phyloP scores from a whole-genome alignment of 208 protist genomes.

The Leishmania gerbilli region DNA sequence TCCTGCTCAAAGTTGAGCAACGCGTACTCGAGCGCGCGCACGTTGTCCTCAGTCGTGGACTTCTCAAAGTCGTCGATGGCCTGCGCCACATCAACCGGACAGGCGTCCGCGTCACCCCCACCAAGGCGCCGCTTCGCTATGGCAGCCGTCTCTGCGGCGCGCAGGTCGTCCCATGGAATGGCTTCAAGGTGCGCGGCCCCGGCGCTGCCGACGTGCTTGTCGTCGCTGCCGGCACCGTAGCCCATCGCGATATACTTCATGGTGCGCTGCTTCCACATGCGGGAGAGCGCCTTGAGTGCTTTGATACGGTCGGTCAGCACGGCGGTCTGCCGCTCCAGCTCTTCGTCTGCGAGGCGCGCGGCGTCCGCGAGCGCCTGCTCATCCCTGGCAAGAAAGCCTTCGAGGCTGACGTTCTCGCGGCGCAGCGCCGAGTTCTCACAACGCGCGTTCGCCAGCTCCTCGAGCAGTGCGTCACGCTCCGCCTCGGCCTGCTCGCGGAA shows the following conservation, averaged over 20 bases:
- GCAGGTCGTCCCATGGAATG: constrained; percentile 56
- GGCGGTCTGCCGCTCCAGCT: constrained; percentile 41
- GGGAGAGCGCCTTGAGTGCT: constrained; percentile 42
- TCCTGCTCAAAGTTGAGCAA: constrained; percentile 60
- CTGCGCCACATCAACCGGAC: constrained; percentile 22
- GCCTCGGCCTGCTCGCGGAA: constrained; percentile 46
- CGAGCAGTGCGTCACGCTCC: constrained; percentile 39
- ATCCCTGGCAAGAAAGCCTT: constrained; percentile 40
- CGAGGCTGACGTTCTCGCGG: constrained; percentile 49
- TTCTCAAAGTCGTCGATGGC: constrained; percentile 57
- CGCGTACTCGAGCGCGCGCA: constrained; percentile 58
- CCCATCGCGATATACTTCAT: constrained; percentile 70
- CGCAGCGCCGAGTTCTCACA: constrained; percentile 42
- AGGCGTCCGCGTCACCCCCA: constrained; percentile 9
- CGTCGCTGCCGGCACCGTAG: constrained; percentile 35
- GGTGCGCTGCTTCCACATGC: constrained; percentile 74
- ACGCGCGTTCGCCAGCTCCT: constrained; percentile 38
- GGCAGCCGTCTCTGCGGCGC: constrained; percentile 42
- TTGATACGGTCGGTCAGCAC: constrained; percentile 41
- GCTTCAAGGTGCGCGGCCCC: constrained; percentile 20
- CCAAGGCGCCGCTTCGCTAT: constrained; percentile 49
- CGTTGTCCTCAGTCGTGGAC: constrained; percentile 52
- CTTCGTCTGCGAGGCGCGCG: constrained; percentile 48
- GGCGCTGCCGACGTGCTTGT: background rate
- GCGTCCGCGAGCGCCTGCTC: constrained; percentile 61